Evolutionary conservation across 345 rosid genomes (phyloP).

Genomic region (Gossypium sturtianum): DNA sequence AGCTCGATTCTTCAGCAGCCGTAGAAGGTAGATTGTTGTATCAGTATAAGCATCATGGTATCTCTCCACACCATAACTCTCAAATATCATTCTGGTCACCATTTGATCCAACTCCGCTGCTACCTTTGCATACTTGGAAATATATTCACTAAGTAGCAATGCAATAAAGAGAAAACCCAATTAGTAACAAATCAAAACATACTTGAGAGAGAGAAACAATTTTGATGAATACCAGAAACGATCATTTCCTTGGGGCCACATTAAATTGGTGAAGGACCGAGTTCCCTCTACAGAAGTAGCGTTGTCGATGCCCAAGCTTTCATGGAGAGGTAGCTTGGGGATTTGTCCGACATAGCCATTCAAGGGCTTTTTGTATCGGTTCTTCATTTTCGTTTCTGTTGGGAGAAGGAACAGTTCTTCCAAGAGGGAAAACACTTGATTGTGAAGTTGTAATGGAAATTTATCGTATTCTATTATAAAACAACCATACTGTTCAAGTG

Average conservation of each 20-base stretch:
- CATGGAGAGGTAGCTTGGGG: slow-evolving; percentile 55
- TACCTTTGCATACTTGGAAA: slow-evolving; percentile 15
- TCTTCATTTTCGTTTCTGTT: slow-evolving; percentile 44
- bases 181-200: background rate
- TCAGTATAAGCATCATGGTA: slow-evolving; percentile 26
- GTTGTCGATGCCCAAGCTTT: slow-evolving; percentile 63
- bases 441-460: slow-evolving; percentile 26
- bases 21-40: slow-evolving; percentile 37
- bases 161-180: background rate
- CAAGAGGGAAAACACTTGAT: slow-evolving; percentile 28
- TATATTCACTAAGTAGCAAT: slow-evolving; percentile 3
- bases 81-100: slow-evolving; percentile 50
- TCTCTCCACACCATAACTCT: slow-evolving; percentile 40
- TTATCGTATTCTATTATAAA: slow-evolving; percentile 40
- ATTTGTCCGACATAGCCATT: slow-evolving; percentile 65
- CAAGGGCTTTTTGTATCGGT: slow-evolving; percentile 50
- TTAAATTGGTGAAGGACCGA: slow-evolving; percentile 42
- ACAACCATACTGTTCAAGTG: slow-evolving; percentile 67
- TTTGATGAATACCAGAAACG: slow-evolving; percentile 39
- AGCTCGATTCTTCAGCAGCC: slow-evolving; percentile 40
- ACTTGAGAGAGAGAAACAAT: background rate
- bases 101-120: slow-evolving; percentile 37
- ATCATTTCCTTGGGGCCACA: slow-evolving; percentile 69
- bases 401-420: slow-evolving; percentile 63
- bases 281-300: slow-evolving; percentile 38